Evolutionary conservation across 306 rosid species (phyloP), one percentile per base, ranked within the genome.

Genomic region (Lupinus albus): DNA sequence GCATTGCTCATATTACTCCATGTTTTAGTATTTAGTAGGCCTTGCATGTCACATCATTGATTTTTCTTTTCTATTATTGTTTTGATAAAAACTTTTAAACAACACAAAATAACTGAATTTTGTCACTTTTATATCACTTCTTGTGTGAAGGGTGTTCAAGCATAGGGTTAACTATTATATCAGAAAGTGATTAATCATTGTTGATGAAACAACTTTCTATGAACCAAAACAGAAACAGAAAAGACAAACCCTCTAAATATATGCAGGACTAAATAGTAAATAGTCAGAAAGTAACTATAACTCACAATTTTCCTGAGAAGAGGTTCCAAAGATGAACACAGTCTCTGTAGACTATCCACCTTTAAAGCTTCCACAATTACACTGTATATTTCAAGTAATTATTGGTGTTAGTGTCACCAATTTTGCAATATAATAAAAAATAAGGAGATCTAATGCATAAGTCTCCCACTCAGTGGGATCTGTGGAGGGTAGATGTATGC

Each of bases 261-360:
- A 10, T 36, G 57, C 52, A 20, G 44, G n/a, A 71, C 33, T 30
- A 44, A 48, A 68, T 11, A 64, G 7, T 33, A 69, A 38, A n/a
- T n/a, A n/a, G n/a, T n/a, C n/a, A n/a, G n/a, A 3, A 21, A 35
- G 33, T 15, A 54, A 33, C 42, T 47, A 41, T 13, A 74, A 78
- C 97, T 91, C 82, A 91, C 97, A 76, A 91, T 86, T 88, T 80
- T 86, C 50, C 95, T 88, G 65, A 88, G 92, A 69, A 87, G 85
- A 64, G 95, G 97, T 76, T 88, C 92, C 85, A 91, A 83, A 60
- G 91, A 84, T 59, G 97, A 88, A 64, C 83, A 77, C 7, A 88
- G 86, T 67, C 92, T 86, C 79, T 91, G 95, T 87, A 90, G 52
- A 78, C 95, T 86, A 80, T 91, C 95, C 46, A 88, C 91, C 85